phyloP scores from a whole-genome alignment of 176 grass and related monocot genomes.

The Oryza glaberrima region DNA sequence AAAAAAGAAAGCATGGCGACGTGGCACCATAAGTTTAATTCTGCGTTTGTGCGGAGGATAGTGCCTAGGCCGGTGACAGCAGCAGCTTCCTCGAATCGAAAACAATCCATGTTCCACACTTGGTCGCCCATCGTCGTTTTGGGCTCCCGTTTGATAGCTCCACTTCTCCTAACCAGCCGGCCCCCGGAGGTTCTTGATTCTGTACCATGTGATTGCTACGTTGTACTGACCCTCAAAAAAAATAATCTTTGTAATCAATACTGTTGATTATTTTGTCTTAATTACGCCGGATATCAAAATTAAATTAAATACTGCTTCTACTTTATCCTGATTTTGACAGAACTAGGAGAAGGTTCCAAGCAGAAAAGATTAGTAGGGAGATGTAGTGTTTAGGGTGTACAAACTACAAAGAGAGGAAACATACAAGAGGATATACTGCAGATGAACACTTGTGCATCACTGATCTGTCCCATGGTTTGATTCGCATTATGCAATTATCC shows the following conservation, averaged over 20 bases:
- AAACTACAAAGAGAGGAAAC: neutral
- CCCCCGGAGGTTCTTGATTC: constrained; percentile 2
- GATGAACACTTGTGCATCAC: neutral
- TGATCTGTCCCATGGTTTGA: neutral
- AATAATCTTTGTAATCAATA: neutral
- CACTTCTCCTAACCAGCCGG: neutral
- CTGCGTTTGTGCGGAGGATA: neutral
- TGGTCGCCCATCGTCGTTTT: neutral
- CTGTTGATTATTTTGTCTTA: neutral
- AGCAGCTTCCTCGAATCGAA: neutral
- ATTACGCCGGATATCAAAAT: neutral
- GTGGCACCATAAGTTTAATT: neutral
- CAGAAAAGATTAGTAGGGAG: neutral
- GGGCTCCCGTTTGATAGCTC: constrained; percentile 21
- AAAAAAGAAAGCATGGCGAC: neutral
- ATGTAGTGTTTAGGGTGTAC: neutral
- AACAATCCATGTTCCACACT: constrained; percentile 22
- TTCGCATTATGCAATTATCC: neutral
- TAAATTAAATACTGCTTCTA: neutral
- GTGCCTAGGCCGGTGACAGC: neutral
- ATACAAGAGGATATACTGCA: neutral
- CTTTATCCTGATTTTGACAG: neutral
- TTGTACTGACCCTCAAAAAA: neutral
- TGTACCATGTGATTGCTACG: constrained; percentile 18
- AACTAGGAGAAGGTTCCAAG: neutral